Evolutionary conservation across 257 asterid genomes (phyloP).

Genomic region (Cordia subcordata): DNA sequence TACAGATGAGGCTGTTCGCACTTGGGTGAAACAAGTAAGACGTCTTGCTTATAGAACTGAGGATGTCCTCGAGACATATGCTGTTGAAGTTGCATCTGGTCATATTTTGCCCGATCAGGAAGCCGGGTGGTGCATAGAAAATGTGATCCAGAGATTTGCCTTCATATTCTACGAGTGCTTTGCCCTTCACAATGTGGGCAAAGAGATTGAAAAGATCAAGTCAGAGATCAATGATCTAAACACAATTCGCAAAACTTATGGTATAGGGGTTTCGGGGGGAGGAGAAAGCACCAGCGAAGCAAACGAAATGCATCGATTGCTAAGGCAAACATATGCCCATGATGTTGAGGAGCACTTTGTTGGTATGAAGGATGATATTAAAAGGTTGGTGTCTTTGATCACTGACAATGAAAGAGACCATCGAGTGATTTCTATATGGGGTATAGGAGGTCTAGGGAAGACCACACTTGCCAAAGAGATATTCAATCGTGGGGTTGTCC

Average conservation of each 20-base stretch:
- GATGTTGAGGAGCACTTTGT: constrained; percentile 9
- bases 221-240: not conserved
- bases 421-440: constrained; percentile 12
- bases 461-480: constrained; percentile 12
- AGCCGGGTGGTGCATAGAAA: not conserved
- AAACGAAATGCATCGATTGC: not conserved
- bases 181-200: constrained; percentile 3
- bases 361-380: constrained; percentile 6
- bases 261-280: not conserved
- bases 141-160: not conserved
- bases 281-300: not conserved
- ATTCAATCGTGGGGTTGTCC: not conserved
- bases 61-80: not conserved
- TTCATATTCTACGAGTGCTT: not conserved
- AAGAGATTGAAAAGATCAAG: constrained; percentile 1
- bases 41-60: not conserved
- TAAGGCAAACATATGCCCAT: constrained; percentile 8
- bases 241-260: not conserved
- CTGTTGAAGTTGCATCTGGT: constrained; percentile 1
- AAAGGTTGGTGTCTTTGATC: not conserved
- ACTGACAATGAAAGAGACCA: not conserved
- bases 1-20: not conserved
- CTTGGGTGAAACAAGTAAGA: constrained; percentile 5
- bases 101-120: too few species aligned
- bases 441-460: constrained; percentile 14